Evolutionary conservation across 2,329 filamentous ascomycete species (phyloP), one percentile per base, ranked within the genome.

Genomic region (Penicillium frequentans): DNA sequence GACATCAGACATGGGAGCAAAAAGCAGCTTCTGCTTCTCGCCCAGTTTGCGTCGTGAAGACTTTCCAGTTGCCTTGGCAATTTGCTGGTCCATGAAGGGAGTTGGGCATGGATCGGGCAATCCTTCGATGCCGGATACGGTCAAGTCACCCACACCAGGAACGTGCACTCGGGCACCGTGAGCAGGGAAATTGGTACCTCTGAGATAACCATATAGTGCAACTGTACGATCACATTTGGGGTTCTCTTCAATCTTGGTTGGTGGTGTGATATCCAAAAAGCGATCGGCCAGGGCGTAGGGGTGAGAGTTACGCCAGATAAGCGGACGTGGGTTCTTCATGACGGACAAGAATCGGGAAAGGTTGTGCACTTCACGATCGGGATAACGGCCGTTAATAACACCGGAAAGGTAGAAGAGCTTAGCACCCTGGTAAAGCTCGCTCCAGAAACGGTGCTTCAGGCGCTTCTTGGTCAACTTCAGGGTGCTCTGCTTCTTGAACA

Each of bases 261-360:
- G 95, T 35, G 96, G 91, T 0, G 95, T 99, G 52, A 99, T 87
- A 74, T 99, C 95, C 66, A 96, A 84, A 76, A 98, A 96, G 62
- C 93, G 91, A 78, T 99, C 95, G 57, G 95, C 90, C 54, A 99
- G 81, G 56, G 91, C 87, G 74, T 99, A 99, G 5, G 93, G 93
- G 79, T 99, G 95, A 1, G 91, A 90, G 73, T 99, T 99, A 58
- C 96, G 85, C 93, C 95, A 99, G 43, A 99, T 82, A 29, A 99
- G 81, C n/a, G 95, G 95, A 57, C 95, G 85, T 5, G 96, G 93
- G 72, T 96, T 99, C 82, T 99, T 99, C 96, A 99, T 99, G 64
- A 99, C 92, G 21, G 91, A 96, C 64, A 99, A 82, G 74, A 99
- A 99, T 54, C 96, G 86, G 14, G 91, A 96, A 53, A 99, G 77